Evolutionary conservation across 495 filamentous ascomycete species (phyloP).

Genomic region (Penicillium bialowiezense): DNA sequence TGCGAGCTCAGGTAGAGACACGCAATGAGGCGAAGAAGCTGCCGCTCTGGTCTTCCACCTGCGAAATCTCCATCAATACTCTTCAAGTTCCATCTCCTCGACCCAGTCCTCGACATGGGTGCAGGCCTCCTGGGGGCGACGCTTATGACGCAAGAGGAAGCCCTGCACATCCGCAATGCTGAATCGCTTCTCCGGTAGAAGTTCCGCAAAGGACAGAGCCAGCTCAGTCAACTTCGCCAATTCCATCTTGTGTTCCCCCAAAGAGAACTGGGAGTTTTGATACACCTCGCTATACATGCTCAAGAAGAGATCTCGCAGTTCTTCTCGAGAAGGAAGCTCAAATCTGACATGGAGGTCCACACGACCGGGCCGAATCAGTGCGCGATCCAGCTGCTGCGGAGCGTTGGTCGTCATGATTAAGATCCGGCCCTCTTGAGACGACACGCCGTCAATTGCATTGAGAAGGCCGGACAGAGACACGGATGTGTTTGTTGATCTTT

Average conservation of each 20-base stretch:
- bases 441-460: slow-evolving; percentile 80
- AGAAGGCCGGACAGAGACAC: slow-evolving; percentile 75
- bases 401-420: slow-evolving; percentile 83
- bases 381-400: slow-evolving; percentile 69
- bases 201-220: slow-evolving; percentile 43
- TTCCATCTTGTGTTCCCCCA: background rate
- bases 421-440: slow-evolving; percentile 75
- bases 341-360: slow-evolving; percentile 73
- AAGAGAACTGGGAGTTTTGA: background rate
- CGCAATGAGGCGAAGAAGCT: too few species aligned
- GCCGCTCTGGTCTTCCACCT: too few species aligned
- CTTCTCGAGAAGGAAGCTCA: slow-evolving; percentile 50
- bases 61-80: background rate
- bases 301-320: slow-evolving; percentile 61
- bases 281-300: slow-evolving; percentile 53
- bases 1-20: too few species aligned
- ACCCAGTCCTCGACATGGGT: slow-evolving; percentile 49
- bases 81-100: slow-evolving; percentile 29
- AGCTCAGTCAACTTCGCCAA: background rate
- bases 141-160: slow-evolving; percentile 43
- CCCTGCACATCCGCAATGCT: slow-evolving; percentile 69
- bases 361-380: slow-evolving; percentile 72
- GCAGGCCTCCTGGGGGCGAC: slow-evolving; percentile 54
- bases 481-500: slow-evolving; percentile 19
- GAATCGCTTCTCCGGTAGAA: slow-evolving; percentile 57